A percentile compares a stretch with the other conserved stretches of the same genome.
Evolutionary conservation across 192 early-diverging fungal genomes (phyloP).

Genomic region (Obelidium mucronatum): DNA sequence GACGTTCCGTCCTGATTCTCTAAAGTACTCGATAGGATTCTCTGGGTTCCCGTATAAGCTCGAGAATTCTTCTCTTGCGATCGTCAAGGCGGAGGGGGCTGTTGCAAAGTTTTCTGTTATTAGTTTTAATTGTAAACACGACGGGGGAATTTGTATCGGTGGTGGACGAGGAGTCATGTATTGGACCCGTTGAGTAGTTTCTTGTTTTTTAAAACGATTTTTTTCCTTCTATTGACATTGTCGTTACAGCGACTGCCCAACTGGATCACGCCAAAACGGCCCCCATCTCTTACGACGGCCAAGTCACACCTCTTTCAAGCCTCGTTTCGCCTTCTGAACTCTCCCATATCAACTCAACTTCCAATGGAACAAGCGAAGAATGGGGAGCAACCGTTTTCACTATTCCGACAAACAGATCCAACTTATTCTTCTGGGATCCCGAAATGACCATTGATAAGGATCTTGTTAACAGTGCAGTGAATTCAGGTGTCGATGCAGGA

Average conservation of each 20-base stretch:
- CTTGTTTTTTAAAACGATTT: not conserved
- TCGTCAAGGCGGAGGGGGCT: not conserved
- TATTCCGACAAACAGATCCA: not conserved
- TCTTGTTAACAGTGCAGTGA: not conserved
- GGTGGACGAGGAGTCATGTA: not conserved
- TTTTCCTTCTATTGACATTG: not conserved
- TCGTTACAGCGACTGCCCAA: not conserved
- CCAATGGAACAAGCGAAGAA: not conserved
- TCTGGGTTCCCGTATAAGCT: not conserved
- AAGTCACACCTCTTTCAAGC: not conserved
- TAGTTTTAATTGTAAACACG: not conserved
- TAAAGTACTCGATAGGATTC: not conserved
- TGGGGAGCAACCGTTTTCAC: not conserved
- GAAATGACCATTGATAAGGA: not conserved
- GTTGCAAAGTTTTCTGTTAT: not conserved
- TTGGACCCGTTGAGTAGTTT: not conserved
- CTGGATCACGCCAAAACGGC: not conserved
- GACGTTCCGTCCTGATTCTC: not conserved
- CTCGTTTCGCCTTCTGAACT: not conserved
- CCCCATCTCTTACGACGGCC: not conserved
- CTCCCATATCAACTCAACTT: not conserved
- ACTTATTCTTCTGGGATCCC: conserved; percentile 13
- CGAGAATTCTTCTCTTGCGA: not conserved
- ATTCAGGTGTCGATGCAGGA: too few species aligned
- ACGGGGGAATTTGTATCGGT: not conserved